Percentiles rank a stretch among this genome's conserved stretches.
These are phyloP conservation scores for Colletotrichum lini DNA, from an alignment of 2,329 filamentous ascomycete genomes.

Conservation along the genomic window DNA sequence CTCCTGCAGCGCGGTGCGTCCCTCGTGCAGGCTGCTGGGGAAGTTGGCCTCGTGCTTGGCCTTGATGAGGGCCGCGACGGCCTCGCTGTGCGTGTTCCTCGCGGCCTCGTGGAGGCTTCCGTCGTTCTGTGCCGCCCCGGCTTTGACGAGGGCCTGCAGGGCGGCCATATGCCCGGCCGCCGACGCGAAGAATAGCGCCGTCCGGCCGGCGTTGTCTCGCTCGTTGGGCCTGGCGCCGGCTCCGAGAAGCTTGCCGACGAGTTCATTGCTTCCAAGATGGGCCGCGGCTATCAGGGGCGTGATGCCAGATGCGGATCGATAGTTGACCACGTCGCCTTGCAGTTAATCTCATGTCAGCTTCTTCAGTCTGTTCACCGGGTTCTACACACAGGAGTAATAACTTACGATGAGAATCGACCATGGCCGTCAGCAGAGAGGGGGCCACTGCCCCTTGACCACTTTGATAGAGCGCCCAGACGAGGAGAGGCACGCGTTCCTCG, in stretches of 20 bases:
- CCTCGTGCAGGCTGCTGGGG: constrained; percentile 2
- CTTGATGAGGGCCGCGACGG: not conserved
- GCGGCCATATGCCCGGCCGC: not conserved
- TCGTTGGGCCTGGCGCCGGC: not conserved
- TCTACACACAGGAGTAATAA: too few species aligned
- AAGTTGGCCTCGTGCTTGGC: not conserved
- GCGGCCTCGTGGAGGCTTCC: not conserved
- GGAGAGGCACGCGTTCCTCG: too few species aligned
- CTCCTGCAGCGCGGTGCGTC: not conserved
- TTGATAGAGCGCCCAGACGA: too few species aligned
- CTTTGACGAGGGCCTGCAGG: not conserved
- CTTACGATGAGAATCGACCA: too few species aligned
- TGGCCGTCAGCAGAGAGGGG: too few species aligned
- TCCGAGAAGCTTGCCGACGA: not conserved
- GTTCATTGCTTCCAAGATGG: not conserved
- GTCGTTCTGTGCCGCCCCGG: not conserved
- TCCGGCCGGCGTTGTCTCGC: not conserved
- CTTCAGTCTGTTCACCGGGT: too few species aligned
- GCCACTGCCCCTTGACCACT: too few species aligned
- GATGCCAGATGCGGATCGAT: too few species aligned
- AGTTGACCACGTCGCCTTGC: too few species aligned
- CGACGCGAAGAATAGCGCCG: not conserved
- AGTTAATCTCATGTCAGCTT: too few species aligned
- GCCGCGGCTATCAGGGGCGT: not conserved
- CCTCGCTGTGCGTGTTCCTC: constrained; percentile 1